A percentile compares a stretch with the other conserved stretches of the same genome.
These are phyloP conservation scores for Acanthamoeba lenticulata DNA, from an alignment of 208 protist genomes.

Conservation along the genomic window DNA sequence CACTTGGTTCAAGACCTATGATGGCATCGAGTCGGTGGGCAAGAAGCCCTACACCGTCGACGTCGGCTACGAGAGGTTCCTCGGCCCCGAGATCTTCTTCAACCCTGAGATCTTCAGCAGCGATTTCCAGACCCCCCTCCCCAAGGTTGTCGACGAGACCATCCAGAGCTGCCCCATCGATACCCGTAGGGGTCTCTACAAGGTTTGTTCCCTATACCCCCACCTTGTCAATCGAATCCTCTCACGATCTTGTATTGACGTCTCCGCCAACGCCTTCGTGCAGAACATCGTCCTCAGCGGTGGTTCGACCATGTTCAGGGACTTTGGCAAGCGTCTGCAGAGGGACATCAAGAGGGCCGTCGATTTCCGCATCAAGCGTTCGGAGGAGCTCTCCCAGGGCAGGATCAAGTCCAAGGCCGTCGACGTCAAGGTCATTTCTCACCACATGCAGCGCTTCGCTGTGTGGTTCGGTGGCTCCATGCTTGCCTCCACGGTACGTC, in stretches of 20 bases:
- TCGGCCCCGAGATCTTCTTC: slow-evolving; percentile 98
- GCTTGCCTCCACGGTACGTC: slow-evolving; percentile 90
- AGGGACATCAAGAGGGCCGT: slow-evolving; percentile 90
- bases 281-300: slow-evolving; percentile 98
- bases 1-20: slow-evolving; percentile 90
- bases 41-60: slow-evolving; percentile 88
- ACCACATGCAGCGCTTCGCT: slow-evolving; percentile 91
- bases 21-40: slow-evolving; percentile 72
- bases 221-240: neutral
- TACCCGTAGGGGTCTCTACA: slow-evolving; percentile 94
- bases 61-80: slow-evolving; percentile 97
- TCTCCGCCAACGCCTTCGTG: neutral
- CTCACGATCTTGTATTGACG: neutral
- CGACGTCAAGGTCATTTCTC: slow-evolving; percentile 96
- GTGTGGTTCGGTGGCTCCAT: slow-evolving; percentile 97
- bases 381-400: slow-evolving; percentile 82
- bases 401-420: slow-evolving; percentile 85
- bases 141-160: slow-evolving; percentile 92
- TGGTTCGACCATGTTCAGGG: slow-evolving; percentile 96
- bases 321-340: slow-evolving; percentile 93
- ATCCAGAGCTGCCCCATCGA: slow-evolving; percentile 98
- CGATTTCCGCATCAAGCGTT: slow-evolving; percentile 82
- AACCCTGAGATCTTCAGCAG: slow-evolving; percentile 95
- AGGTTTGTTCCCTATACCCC: slow-evolving; percentile 71
- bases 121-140: slow-evolving; percentile 94